Evolutionary conservation across 129 eudicot genomes (phyloP).

Genomic region (Smallanthus sonchifolius): DNA sequence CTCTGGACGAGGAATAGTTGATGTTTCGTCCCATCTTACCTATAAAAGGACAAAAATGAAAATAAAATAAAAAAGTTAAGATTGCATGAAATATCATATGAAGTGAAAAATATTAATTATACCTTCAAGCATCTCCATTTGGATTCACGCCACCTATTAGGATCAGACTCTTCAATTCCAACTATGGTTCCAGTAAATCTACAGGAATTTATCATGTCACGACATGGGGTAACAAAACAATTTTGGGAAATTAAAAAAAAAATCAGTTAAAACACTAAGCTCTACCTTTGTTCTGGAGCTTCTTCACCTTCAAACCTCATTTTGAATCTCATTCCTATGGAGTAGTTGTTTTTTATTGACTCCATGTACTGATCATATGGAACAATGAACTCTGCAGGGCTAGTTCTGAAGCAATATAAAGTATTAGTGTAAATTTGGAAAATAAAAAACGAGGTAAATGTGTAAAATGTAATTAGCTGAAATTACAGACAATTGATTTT

Average conservation of each 20-base stretch:
- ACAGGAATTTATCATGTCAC: neutral
- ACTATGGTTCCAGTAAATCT: slow-evolving; percentile 91
- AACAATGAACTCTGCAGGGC: slow-evolving; percentile 81
- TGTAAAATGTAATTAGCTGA: neutral
- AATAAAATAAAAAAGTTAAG: neutral
- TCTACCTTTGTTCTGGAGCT: slow-evolving; percentile 68
- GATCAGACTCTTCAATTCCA: slow-evolving; percentile 79
- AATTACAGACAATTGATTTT: neutral
- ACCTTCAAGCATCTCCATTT: slow-evolving; percentile 94
- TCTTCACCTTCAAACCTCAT: slow-evolving; percentile 78
- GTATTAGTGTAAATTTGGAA: neutral
- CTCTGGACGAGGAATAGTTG: slow-evolving; percentile 77
- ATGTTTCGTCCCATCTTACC: slow-evolving; percentile 97
- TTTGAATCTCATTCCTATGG: slow-evolving; percentile 67
- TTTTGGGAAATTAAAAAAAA: neutral
- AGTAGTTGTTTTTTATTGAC: slow-evolving; percentile 54
- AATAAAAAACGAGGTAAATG: neutral
- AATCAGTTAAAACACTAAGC: neutral
- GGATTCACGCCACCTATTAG: slow-evolving; percentile 69
- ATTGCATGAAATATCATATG: neutral
- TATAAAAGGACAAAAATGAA: neutral
- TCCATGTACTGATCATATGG: slow-evolving; percentile 83
- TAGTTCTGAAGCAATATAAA: slow-evolving; percentile 46
- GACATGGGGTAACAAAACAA: slow-evolving; percentile 4
- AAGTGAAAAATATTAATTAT: slow-evolving; percentile 10